phyloP scores from a whole-genome alignment of 2,329 filamentous ascomycete genomes.

The Fusarium staphyleae region DNA sequence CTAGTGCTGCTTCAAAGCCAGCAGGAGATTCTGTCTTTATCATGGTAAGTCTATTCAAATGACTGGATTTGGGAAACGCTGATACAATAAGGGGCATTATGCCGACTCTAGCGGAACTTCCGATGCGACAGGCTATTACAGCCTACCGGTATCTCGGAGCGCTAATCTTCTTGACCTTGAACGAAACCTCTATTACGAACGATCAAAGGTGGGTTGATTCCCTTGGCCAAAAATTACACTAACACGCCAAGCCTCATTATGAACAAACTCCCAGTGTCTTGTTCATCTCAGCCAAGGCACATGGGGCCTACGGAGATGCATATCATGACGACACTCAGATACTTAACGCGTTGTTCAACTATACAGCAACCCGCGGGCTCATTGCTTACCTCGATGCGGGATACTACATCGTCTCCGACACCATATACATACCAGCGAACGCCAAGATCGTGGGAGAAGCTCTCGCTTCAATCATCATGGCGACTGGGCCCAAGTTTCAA shows the following conservation, averaged over 20 bases:
- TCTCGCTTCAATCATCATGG: slow-evolving; percentile 61
- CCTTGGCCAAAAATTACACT: not conserved
- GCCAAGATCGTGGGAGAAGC: slow-evolving; percentile 67
- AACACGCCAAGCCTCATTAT: slow-evolving; percentile 69
- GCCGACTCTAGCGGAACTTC: slow-evolving; percentile 33
- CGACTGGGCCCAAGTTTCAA: slow-evolving; percentile 62
- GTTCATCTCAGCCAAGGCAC: slow-evolving; percentile 72
- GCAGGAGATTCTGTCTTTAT: slow-evolving; percentile 31
- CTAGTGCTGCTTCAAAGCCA: slow-evolving; percentile 10
- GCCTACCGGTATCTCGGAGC: slow-evolving; percentile 24
- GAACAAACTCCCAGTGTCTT: slow-evolving; percentile 61
- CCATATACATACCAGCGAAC: slow-evolving; percentile 56
- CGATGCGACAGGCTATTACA: slow-evolving; percentile 36
- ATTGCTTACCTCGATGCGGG: slow-evolving; percentile 69
- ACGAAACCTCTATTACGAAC: slow-evolving; percentile 67
- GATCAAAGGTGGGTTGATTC: slow-evolving; percentile 60
- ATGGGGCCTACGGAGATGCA: slow-evolving; percentile 67
- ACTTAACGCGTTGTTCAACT: slow-evolving; percentile 63
- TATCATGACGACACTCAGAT: slow-evolving; percentile 75
- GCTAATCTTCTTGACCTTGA: slow-evolving; percentile 62
- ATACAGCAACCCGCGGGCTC: slow-evolving; percentile 57
- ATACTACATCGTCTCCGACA: slow-evolving; percentile 65
- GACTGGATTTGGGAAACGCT: not conserved
- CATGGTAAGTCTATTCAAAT: slow-evolving; percentile 30
- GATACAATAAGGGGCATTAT: slow-evolving; percentile 37